A percentile compares a stretch with the other conserved stretches of the same genome.
These are phyloP conservation scores for Bacidia rubella DNA, from an alignment of 495 filamentous ascomycete species.

Conservation along the genomic window DNA sequence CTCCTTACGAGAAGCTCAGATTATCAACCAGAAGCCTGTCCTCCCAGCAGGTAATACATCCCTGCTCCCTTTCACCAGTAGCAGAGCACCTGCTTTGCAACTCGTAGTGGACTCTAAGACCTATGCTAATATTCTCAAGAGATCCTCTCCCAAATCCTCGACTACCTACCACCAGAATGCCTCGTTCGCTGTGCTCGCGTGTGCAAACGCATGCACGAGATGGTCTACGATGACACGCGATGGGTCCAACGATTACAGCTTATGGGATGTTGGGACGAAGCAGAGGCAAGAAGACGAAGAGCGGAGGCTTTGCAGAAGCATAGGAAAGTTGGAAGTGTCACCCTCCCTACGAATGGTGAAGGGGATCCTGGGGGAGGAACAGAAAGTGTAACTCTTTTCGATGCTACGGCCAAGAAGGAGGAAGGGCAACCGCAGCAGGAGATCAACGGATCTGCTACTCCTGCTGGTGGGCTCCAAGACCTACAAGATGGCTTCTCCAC, in stretches of 20 bases:
- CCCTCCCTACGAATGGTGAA: conserved; percentile 9
- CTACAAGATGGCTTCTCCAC: conserved; percentile 57
- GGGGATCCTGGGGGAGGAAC: conserved; percentile 10
- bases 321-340: conserved; percentile 33
- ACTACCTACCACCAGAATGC: conserved; percentile 74
- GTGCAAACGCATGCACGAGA: conserved; percentile 83
- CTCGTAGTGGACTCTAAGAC: not conserved
- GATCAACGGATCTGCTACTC: not conserved
- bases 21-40: conserved; percentile 57
- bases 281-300: conserved; percentile 63
- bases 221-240: conserved; percentile 96
- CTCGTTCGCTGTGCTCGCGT: conserved; percentile 76
- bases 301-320: conserved; percentile 41
- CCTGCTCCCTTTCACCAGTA: not conserved
- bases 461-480: conserved; percentile 9
- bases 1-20: conserved; percentile 61
- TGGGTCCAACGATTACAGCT: conserved; percentile 74
- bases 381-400: conserved; percentile 46
- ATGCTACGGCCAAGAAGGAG: conserved; percentile 42
- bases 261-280: conserved; percentile 90
- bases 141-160: conserved; percentile 76
- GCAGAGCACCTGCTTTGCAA: not conserved
- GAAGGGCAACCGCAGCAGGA: conserved; percentile 18
- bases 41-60: conserved; percentile 58
- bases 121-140: conserved; percentile 37